Percentiles rank a stretch among this genome's conserved stretches.
phyloP scores from a whole-genome alignment of 495 filamentous ascomycete genomes.

The Neohortaea acidophila region DNA sequence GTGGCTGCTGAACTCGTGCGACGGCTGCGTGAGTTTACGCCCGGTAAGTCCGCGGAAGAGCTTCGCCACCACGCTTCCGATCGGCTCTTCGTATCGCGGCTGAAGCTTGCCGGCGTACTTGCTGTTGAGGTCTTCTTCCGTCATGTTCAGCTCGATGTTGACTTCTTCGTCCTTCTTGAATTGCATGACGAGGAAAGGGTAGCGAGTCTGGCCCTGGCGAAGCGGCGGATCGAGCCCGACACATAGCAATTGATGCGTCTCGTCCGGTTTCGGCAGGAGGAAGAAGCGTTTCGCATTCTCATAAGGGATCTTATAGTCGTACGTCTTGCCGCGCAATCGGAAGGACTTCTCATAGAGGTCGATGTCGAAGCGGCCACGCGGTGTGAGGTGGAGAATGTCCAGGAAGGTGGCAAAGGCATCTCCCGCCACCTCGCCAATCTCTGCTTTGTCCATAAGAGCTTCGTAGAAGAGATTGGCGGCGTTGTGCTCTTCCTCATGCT shows the following conservation, averaged over 20 bases:
- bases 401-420: constrained; percentile 95
- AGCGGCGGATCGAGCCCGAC: constrained; percentile 92
- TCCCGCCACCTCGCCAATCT: constrained; percentile 96
- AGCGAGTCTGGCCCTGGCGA: constrained; percentile 92
- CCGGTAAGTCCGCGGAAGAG: constrained; percentile 87
- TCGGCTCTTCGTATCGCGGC: constrained; percentile 76
- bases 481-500: constrained; percentile 72
- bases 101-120: constrained; percentile 84
- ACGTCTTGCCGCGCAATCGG: constrained; percentile 94
- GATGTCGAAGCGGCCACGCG: constrained; percentile 97
- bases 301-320: constrained; percentile 99
- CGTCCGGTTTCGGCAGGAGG: constrained; percentile 92
- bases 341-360: constrained; percentile 99
- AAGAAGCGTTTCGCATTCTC: constrained; percentile 97
- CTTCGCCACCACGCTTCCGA: constrained; percentile 79
- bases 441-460: constrained; percentile 93
- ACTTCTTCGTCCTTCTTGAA: constrained; percentile 97
- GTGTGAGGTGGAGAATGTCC: constrained; percentile 93
- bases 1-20: constrained; percentile 85
- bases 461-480: constrained; percentile 93
- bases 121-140: constrained; percentile 59
- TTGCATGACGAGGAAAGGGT: constrained; percentile 99
- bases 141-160: constrained; percentile 90
- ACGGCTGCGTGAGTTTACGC: constrained; percentile 86
- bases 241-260: constrained; percentile 84